Base-by-base conservation (phyloP, 768 basidiomycete genomes). In the Ephemerocybe angulata region DNA sequence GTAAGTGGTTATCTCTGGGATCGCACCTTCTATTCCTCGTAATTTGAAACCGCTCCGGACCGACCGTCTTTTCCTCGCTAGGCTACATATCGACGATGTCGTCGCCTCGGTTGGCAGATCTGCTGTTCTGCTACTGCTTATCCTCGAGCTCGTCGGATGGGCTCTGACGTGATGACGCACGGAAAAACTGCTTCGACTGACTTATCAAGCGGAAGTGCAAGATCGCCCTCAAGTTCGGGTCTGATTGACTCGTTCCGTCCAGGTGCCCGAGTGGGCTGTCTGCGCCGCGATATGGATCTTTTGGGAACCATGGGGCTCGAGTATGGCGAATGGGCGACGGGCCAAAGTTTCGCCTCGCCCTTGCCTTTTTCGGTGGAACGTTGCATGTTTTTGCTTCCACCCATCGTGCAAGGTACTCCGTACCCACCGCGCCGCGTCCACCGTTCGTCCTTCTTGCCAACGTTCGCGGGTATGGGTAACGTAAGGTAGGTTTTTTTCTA, bases 141-240 rank as follows among this genome's bases (percentile, higher is more conserved):
- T n/a, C n/a, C n/a, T n/a, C n/a, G n/a, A n/a, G n/a, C n/a, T n/a
- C n/a, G n/a, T n/a, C n/a, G n/a, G n/a, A n/a, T n/a, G n/a, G n/a
- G n/a, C n/a, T n/a, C n/a, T n/a, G 47, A 28, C 27, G 24, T n/a
- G 28, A 28, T 49, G 37, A 40, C 54, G 54, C 31, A 31, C 29
- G 27, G 30, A 44, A 56, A 50, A 40, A 22, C 37, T 49, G 46
- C 33, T 29, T 56, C 1, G 19, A 47, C 15, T 22, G 37, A 51
- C 37, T n/a, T 50, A 50, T 50, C 48, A 50, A 35, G 22, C 43
- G 22, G 21, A 28, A 27, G 43, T 13, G 38, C 38, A 41, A 50
- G 48, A 29, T 50, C 48, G 13, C 21, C 55, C 55, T 38, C 22
- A 10, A 19, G 27, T 56, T 41, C 24, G 55, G 55, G 55, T 56